Conservation (phyloP, 768 basidiomycete species). For the Phylloporus arenicola region DNA sequence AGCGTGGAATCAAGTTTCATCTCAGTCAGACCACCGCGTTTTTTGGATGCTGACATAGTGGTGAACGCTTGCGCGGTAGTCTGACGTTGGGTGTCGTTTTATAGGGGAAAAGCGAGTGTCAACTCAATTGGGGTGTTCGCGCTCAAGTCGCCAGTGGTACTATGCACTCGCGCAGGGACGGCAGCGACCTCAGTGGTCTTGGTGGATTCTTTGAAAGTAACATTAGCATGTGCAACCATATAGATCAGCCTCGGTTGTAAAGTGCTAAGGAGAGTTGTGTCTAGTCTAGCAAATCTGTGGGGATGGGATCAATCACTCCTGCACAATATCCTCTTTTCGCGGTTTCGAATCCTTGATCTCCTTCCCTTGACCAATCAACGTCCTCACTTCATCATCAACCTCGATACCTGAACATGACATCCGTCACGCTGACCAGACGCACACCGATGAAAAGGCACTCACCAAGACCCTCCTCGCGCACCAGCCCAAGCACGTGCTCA, state of each 20-base stretch:
- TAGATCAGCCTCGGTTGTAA: not conserved
- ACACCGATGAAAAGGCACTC: slow-evolving; percentile 16
- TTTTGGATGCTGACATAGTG: not conserved
- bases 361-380: slow-evolving; percentile 74
- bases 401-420: slow-evolving; percentile 54
- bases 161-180: too few relatives aligned
- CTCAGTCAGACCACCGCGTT: not conserved
- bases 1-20: not conserved
- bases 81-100: too few relatives aligned
- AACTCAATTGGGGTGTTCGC: too few relatives aligned
- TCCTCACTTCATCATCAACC: slow-evolving; percentile 79
- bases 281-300: slow-evolving; percentile 10
- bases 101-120: too few relatives aligned
- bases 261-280: slow-evolving; percentile 1
- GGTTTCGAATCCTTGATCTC: slow-evolving; percentile 76
- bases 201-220: too few relatives aligned
- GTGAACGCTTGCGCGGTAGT: too few relatives aligned
- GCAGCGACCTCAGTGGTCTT: too few relatives aligned
- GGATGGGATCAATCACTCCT: slow-evolving; percentile 41
- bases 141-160: too few relatives aligned
- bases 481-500: slow-evolving; percentile 87
- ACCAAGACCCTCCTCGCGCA: slow-evolving; percentile 85
- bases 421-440: not conserved
- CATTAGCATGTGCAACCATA: not conserved
- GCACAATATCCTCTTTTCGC: slow-evolving; percentile 95